Conservation (phyloP, 305 asterid species). For the Rubia tinctorum region DNA sequence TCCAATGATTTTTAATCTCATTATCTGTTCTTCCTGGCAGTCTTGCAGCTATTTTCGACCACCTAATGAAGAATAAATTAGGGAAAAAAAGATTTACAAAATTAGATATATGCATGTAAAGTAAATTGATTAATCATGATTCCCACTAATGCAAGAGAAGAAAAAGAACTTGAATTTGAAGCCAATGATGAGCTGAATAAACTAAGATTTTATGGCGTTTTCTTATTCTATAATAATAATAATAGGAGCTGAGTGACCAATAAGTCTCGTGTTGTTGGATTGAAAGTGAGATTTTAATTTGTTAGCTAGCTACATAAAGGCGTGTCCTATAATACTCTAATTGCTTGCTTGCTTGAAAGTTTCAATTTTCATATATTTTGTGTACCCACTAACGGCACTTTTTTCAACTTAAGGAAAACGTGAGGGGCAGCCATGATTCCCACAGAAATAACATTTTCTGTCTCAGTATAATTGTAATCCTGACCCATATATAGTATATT, state of each 20-base stretch:
- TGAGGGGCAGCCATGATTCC: slow-evolving; percentile 2
- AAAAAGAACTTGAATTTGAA: slow-evolving; percentile 7
- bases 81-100: too few relatives aligned
- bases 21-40: slow-evolving; percentile 90
- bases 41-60: slow-evolving; percentile 88
- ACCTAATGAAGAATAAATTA: too few relatives aligned
- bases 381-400: background rate
- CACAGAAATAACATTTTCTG: background rate
- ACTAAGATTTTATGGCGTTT: background rate
- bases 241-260: slow-evolving; percentile 2
- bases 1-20: slow-evolving; percentile 93
- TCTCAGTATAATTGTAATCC: background rate
- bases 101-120: background rate
- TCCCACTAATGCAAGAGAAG: slow-evolving; percentile 2
- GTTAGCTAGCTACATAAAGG: slow-evolving; percentile 7
- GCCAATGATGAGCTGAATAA: slow-evolving; percentile 2
- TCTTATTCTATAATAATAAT: background rate
- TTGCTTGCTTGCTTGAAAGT: background rate
- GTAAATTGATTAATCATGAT: background rate
- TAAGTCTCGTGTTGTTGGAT: background rate
- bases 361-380: background rate
- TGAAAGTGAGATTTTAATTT: slow-evolving; percentile 17
- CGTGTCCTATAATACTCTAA: slow-evolving; percentile 16
- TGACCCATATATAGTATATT: background rate
- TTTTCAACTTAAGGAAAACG: background rate